These are phyloP conservation scores for Wickerhamiella siamensis DNA, from an alignment of 805 yeast genomes.

Conservation along the genomic window DNA sequence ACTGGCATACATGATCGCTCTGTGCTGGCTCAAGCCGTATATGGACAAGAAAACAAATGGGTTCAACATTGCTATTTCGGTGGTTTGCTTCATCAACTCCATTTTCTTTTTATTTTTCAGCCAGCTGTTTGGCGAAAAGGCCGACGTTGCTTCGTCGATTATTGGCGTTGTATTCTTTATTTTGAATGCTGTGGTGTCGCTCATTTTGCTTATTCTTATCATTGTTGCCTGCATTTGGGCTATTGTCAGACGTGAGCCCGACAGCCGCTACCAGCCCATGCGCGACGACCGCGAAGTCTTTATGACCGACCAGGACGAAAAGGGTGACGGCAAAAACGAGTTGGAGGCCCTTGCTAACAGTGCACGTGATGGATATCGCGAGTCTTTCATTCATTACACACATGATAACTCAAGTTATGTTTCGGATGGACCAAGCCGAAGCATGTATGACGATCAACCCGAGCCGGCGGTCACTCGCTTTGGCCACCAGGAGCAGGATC, in stretches of 20 bases:
- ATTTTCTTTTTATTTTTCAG: constrained; percentile 82
- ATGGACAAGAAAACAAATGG: constrained; percentile 90
- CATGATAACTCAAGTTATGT: background rate
- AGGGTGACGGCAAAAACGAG: constrained; percentile 35
- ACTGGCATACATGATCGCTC: constrained; percentile 45
- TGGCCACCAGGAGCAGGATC: background rate
- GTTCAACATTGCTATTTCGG: constrained; percentile 77
- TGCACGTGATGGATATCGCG: constrained; percentile 25
- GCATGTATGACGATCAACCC: background rate
- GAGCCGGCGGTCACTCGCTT: background rate
- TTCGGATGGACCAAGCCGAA: background rate
- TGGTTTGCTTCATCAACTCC: constrained; percentile 68
- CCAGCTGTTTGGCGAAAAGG: constrained; percentile 57
- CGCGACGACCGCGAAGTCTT: constrained; percentile 95
- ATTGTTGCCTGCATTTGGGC: constrained; percentile 80
- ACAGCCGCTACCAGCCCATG: constrained; percentile 88
- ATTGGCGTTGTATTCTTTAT: constrained; percentile 85
- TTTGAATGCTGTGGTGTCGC: constrained; percentile 77
- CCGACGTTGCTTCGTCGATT: constrained; percentile 76
- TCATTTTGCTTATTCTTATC: constrained; percentile 68
- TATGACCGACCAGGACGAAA: constrained; percentile 30
- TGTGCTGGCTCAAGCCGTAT: constrained; percentile 70
- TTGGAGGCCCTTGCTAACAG: constrained; percentile 57
- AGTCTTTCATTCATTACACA: constrained; percentile 6
- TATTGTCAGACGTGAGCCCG: constrained; percentile 79